Conservation (phyloP, 768 basidiomycete species). For the Russula sp. region DNA sequence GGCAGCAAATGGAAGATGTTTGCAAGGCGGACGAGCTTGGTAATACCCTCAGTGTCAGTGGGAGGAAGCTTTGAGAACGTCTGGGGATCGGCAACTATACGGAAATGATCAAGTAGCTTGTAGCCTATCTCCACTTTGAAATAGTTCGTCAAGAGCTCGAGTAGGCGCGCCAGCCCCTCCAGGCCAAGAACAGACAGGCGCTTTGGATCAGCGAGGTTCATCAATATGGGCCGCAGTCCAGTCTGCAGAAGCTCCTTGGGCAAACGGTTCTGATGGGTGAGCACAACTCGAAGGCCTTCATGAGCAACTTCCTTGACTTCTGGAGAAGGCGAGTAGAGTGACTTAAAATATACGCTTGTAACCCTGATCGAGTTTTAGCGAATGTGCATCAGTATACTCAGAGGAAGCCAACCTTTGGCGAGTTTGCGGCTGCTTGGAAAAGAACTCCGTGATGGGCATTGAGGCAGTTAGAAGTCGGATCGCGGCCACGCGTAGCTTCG, state of each 20-base stretch:
- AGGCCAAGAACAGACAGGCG: constrained; percentile 86
- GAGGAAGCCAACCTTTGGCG: constrained; percentile 62
- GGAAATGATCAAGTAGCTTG: constrained; percentile 95
- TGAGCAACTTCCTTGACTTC: constrained; percentile 96
- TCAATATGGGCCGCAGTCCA: constrained; percentile 90
- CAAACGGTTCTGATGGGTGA: constrained; percentile 83
- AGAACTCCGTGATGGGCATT: constrained; percentile 93
- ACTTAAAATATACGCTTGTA: constrained; percentile 96
- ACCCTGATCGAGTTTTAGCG: constrained; percentile 46
- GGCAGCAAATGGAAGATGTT: constrained; percentile 98
- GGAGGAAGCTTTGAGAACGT: constrained; percentile 75
- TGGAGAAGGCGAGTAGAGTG: constrained; percentile 83
- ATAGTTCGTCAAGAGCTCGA: constrained; percentile 94
- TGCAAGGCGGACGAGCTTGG: constrained; percentile 88
- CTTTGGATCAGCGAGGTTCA: constrained; percentile 97
- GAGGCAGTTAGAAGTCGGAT: constrained; percentile 90
- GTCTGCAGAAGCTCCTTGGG: constrained; percentile 95
- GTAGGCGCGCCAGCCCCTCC: constrained; percentile 87
- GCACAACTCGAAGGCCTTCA: constrained; percentile 83
- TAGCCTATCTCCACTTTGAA: constrained; percentile 99
- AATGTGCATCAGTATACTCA: background rate
- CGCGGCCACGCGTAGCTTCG: constrained; percentile 88
- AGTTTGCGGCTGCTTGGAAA: constrained; percentile 74
- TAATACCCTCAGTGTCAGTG: constrained; percentile 84
- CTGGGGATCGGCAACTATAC: constrained; percentile 83